Evolutionary conservation across 2,329 filamentous ascomycete genomes (phyloP), one percentile per base, ranked within the genome.

Genomic region (Dactylellina haptotyla): DNA sequence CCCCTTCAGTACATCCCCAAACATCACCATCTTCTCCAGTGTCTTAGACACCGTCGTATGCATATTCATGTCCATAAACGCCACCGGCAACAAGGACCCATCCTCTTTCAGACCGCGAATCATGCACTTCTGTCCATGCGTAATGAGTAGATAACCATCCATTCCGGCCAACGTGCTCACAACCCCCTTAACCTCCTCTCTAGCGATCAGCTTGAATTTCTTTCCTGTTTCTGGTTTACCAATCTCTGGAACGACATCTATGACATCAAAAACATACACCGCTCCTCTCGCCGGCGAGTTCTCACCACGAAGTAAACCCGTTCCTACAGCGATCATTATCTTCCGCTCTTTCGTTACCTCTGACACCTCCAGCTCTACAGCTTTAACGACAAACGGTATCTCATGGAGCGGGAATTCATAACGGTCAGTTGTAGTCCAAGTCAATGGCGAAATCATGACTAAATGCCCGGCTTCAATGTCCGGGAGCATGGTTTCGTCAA

Each of bases 121-220:
- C 90, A 99, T 96, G 80, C 93, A 94, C 81, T 99, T 99, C 79
- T 97, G 93, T 0, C 95, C 95, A 79, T 99, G 95, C 0, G 93
- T 93, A 41, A 91, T 91, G 75, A 95, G 89, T 85, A 96, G 88
- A 76, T 94, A 92, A 0, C 91, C 95, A 81, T 95, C 93, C 0
- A 89, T 92, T 43, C 91, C 94, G 62, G 96, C 89, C 9, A 99
- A 81, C 0, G 92, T 90, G 12, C 94, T 97, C 23, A 99, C 92
- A 2, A 92, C 92, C 8, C 95, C 95, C 54, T 95, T 91, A 25
- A 98, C 93, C 57, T 96, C 92, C 80, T 99, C 95, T 78, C 90
- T 91, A 3, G 92, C 91, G 14, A 97, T 85, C 2, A 96, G 86
- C 79, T 97, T 96, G 32, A 99, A 84, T 76, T 89, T 92, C 76